phyloP scores from a whole-genome alignment of 1,284 basidiomycete genomes.

The Marasmius tenuissimus region DNA sequence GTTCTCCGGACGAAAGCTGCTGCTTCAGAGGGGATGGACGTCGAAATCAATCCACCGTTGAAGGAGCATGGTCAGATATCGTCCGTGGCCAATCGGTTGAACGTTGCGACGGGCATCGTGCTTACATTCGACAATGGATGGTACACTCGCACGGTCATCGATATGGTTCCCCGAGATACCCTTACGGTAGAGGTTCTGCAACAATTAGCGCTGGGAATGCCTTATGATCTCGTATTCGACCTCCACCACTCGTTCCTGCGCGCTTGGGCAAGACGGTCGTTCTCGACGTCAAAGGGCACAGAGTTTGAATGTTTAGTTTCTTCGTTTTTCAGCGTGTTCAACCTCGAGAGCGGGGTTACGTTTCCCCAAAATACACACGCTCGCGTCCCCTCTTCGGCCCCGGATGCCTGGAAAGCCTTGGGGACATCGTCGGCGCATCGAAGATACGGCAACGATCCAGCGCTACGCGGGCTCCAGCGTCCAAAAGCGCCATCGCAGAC shows the following conservation, averaged over 20 bases:
- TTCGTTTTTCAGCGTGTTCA: conserved; percentile 53
- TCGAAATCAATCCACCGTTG: conserved; percentile 19
- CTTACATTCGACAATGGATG: conserved; percentile 49
- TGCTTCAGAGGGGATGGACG: conserved; percentile 18
- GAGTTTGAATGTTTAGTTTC: conserved; percentile 57
- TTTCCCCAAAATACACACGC: conserved; percentile 12
- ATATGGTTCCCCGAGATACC: conserved; percentile 47
- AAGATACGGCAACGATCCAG: conserved; percentile 59
- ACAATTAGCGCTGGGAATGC: conserved; percentile 60
- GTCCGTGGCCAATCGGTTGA: conserved; percentile 33
- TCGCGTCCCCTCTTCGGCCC: conserved; percentile 21
- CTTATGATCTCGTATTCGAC: conserved; percentile 50
- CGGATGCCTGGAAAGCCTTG: conserved; percentile 34
- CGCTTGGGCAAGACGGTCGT: conserved; percentile 49
- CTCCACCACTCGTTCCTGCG: conserved; percentile 59
- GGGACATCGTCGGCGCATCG: conserved; percentile 35
- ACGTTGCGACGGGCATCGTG: conserved; percentile 44
- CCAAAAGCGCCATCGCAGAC: conserved; percentile 31
- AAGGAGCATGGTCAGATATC: conserved; percentile 31
- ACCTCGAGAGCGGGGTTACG: conserved; percentile 30
- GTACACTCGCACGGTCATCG: conserved; percentile 43
- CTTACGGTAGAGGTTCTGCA: conserved; percentile 62
- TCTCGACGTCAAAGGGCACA: conserved; percentile 40
- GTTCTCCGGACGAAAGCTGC: conserved; percentile 14
- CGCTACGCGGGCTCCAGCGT: conserved; percentile 42